Evolutionary conservation across 1,284 basidiomycete species (phyloP), one percentile per base, ranked within the genome.

Genomic region (Cystobasidium slooffiae): DNA sequence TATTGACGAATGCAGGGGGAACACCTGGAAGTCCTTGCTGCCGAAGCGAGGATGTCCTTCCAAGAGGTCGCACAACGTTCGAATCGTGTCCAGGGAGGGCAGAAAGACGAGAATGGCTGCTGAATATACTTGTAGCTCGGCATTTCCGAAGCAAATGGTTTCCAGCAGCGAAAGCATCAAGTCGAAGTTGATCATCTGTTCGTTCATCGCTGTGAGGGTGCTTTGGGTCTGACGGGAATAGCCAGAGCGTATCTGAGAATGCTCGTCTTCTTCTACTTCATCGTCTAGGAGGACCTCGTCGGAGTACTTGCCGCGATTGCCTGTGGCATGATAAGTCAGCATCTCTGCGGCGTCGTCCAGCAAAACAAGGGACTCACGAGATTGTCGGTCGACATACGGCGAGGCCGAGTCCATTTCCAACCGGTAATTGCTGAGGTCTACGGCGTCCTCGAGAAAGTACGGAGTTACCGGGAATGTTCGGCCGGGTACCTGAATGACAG

Each of bases 391-490:
- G 12, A 81, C 93, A 82, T 95, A 98, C 0, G 88, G 91, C 0
- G 95, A 97, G 63, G 86, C 87, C 5, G 78, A 76, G 52, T 78
- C 92, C 90, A n/a, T 72, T 68, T 82, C 81, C 75, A 99, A 88
- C 22, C 87, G 86, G 90, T 95, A 99, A n/a, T 88, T 85, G 12
- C 91, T 89, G 74, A 88, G 85, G 82, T 99, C 91, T 37, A 99
- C 87, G 0, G 93, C 94, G 82, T 99, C 97, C 82, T 99, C 97
- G 9, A 99, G 85, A 80, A 89, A 99, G 62, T 88, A 86, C 20
- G 92, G 86, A 62, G 93, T 89, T 12, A 99, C 97, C 9, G 97
- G 96, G 85, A 94, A 99, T 0, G 95, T 98, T n/a, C 97, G 88
- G 1, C 97, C 97, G 8, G 96, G 96, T 18, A 99, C 92, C 49